These are phyloP conservation scores for Fragaria ananassa DNA, from an alignment of 306 rosid genomes.

Conservation along the genomic window DNA sequence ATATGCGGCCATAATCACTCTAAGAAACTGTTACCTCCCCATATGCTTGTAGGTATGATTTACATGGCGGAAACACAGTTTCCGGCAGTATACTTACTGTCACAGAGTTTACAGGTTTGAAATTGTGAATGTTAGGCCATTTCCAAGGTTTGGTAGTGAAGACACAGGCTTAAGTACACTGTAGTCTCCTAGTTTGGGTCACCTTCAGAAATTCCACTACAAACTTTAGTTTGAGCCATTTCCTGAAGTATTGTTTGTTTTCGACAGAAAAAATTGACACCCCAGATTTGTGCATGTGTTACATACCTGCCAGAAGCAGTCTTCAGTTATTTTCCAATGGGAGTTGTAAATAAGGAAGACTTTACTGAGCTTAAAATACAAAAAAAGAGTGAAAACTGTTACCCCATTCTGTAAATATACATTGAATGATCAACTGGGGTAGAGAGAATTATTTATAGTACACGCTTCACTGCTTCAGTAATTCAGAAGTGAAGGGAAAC, in stretches of 20 bases:
- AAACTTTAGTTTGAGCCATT: background rate
- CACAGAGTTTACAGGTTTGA: background rate
- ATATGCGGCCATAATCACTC: background rate
- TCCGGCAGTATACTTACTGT: too few relatives aligned
- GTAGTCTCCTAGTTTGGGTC: background rate
- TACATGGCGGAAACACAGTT: background rate
- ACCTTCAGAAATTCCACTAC: background rate
- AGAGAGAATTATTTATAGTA: background rate
- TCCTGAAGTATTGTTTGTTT: background rate
- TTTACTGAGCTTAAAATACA: background rate
- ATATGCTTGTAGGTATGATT: background rate
- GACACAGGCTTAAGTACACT: background rate
- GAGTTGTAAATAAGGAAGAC: background rate
- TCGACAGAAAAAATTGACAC: background rate
- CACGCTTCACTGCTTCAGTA: background rate
- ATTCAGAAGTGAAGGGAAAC: background rate
- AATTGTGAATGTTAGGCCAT: background rate
- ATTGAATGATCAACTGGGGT: background rate
- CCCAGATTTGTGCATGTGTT: background rate
- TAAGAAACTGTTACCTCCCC: background rate
- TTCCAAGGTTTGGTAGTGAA: background rate
- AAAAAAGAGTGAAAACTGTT: background rate
- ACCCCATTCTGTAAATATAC: background rate
- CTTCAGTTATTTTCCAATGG: background rate
- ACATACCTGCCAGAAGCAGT: background rate